Evolutionary conservation across 1,139 yeast genomes (phyloP).

Genomic region (Saccharomyces pastorianus): DNA sequence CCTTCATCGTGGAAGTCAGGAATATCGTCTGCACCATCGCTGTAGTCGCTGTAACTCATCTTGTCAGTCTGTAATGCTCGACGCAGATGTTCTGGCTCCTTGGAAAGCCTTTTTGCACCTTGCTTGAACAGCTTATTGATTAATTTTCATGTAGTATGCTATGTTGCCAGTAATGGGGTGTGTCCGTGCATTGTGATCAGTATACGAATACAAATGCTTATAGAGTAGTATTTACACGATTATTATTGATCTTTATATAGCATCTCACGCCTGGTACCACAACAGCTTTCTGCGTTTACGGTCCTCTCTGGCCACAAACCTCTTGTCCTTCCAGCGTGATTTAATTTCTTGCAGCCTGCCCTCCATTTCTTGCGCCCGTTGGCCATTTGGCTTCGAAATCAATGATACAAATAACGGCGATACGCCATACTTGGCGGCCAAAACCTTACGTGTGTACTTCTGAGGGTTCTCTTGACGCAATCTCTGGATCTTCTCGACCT

Average conservation of each 20-base stretch:
- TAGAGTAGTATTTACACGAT: constrained; percentile 9
- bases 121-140: background rate
- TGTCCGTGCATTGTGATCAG: constrained; percentile 1
- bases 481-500: constrained; percentile 51
- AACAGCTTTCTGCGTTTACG: constrained; percentile 48
- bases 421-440: constrained; percentile 58
- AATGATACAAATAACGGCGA: constrained; percentile 48
- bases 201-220: background rate
- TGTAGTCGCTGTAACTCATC: constrained; percentile 15
- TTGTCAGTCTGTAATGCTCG: constrained; percentile 6
- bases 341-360: constrained; percentile 37
- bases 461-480: constrained; percentile 57
- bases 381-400: constrained; percentile 39
- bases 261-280: constrained; percentile 53
- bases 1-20: constrained; percentile 31
- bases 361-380: constrained; percentile 39
- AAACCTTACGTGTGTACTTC: constrained; percentile 56
- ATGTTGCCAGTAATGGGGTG: constrained; percentile 4
- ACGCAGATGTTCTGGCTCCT: background rate
- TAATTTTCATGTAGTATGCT: background rate
- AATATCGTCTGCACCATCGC: constrained; percentile 22
- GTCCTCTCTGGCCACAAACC: constrained; percentile 43
- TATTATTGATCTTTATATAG: constrained; percentile 1
- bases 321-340: constrained; percentile 42
- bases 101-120: background rate